These are phyloP conservation scores for Cryptococcus sp. DNA, from an alignment of 1,284 basidiomycete genomes.

Conservation along the genomic window DNA sequence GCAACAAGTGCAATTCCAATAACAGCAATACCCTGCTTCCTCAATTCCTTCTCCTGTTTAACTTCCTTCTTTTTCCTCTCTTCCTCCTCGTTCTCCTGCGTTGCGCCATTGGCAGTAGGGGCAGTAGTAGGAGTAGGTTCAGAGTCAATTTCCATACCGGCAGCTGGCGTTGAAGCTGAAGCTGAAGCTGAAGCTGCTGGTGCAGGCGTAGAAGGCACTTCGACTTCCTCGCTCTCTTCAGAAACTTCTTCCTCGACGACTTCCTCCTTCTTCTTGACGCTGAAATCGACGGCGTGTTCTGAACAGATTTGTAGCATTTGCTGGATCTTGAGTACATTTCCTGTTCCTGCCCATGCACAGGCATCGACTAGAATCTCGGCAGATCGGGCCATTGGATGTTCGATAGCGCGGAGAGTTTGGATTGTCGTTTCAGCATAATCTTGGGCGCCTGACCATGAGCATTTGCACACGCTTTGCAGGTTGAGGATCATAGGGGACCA, in stretches of 20 bases:
- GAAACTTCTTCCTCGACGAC: conserved; percentile 21
- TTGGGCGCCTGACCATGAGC: conserved; percentile 62
- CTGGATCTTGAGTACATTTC: conserved; percentile 93
- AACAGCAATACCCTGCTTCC: conserved; percentile 90
- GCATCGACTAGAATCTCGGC: conserved; percentile 90
- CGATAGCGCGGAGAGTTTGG: conserved; percentile 90
- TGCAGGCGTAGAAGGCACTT: conserved; percentile 20
- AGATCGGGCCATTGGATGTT: conserved; percentile 86
- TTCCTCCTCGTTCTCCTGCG: conserved; percentile 12
- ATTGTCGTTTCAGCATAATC: conserved; percentile 92
- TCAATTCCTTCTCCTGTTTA: conserved; percentile 62
- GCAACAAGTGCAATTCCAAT: conserved; percentile 91
- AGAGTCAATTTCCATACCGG: background rate
- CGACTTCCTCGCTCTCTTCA: conserved; percentile 18
- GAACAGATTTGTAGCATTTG: conserved; percentile 88
- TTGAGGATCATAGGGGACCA: background rate
- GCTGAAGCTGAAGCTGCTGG: conserved; percentile 9
- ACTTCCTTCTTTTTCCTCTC: conserved; percentile 53
- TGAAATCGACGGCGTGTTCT: conserved; percentile 61
- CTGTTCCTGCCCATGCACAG: conserved; percentile 91
- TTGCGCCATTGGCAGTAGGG: conserved; percentile 10
- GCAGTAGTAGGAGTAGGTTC: conserved; percentile 7
- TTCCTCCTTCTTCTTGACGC: conserved; percentile 44
- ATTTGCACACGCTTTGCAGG: background rate
- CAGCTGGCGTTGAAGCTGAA: conserved; percentile 2